Evolutionary conservation across 2,329 filamentous ascomycete genomes (phyloP).

Genomic region (Laburnicola sp.): DNA sequence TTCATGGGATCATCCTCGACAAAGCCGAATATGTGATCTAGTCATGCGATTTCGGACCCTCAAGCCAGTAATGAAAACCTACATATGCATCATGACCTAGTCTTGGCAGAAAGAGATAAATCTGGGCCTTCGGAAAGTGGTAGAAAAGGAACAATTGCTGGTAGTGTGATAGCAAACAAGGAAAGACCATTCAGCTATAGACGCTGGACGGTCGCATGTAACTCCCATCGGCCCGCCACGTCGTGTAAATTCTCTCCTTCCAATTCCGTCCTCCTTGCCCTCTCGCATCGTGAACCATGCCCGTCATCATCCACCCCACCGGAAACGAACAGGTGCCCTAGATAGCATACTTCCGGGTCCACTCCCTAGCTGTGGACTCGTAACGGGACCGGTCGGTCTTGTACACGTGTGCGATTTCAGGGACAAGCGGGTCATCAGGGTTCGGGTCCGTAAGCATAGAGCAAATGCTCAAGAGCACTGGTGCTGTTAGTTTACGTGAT

Average conservation of each 20-base stretch:
- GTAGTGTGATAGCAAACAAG: conserved; percentile 39
- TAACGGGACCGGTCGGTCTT: conserved; percentile 97
- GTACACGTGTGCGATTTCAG: conserved; percentile 99
- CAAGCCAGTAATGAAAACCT: conserved; percentile 28
- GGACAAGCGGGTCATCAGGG: conserved; percentile 96
- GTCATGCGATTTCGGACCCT: conserved; percentile 19
- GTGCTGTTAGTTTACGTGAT: conserved; percentile 22
- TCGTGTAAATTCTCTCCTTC: conserved; percentile 28
- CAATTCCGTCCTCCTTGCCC: conserved; percentile 22
- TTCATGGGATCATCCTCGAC: no score
- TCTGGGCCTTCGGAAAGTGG: conserved; percentile 15
- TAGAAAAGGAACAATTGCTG: conserved; percentile 29
- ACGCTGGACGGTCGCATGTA: conserved; percentile 31
- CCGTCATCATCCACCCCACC: conserved; percentile 22
- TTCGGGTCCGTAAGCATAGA: conserved; percentile 99
- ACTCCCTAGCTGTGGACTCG: conserved; percentile 94
- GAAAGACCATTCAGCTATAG: conserved; percentile 37
- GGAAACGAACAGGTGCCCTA: conserved; percentile 49
- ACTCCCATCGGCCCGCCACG: conserved; percentile 37
- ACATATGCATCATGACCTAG: conserved; percentile 31
- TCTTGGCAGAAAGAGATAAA: conserved; percentile 7
- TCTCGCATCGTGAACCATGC: conserved; percentile 32
- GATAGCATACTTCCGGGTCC: conserved; percentile 99
- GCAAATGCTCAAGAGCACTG: conserved; percentile 97
- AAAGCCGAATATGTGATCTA: conserved; percentile 14